These are phyloP conservation scores for Plasmodium cynomolgi DNA, from an alignment of 169 alveolate species.

Conservation along the genomic window DNA sequence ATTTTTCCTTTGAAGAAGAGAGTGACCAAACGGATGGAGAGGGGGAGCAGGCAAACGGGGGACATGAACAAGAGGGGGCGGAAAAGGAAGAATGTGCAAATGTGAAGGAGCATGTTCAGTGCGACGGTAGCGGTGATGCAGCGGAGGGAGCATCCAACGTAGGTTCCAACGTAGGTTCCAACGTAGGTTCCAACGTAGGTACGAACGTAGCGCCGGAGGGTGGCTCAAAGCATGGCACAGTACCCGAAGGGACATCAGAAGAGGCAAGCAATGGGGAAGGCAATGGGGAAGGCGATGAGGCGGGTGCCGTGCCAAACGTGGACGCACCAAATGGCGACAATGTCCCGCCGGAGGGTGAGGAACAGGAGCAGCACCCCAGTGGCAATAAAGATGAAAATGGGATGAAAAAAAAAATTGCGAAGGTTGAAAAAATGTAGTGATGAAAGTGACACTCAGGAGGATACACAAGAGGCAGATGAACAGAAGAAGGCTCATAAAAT, in stretches of 20 bases:
- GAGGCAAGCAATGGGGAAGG: not conserved
- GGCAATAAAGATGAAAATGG: not conserved
- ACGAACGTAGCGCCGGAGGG: not conserved
- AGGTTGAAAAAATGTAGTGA: not conserved
- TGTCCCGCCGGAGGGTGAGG: not conserved
- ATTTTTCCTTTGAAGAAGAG: conserved; percentile 7
- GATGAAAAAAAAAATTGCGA: conserved; percentile 13
- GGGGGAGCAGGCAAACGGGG: not conserved
- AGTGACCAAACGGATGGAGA: not conserved
- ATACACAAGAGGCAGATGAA: not conserved
- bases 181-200: not conserved
- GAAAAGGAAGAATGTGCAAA: not conserved
- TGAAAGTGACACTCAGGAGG: not conserved
- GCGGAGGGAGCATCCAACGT: not conserved
- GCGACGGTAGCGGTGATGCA: not conserved
- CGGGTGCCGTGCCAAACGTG: not conserved
- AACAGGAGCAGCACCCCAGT: not conserved
- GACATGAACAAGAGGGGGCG: not conserved
- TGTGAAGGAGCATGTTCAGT: not conserved
- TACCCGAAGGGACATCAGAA: not conserved
- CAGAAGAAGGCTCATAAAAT: not conserved
- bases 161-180: not conserved
- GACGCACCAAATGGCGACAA: not conserved
- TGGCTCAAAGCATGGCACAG: not conserved
- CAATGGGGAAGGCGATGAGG: conserved; percentile 1